Conservation (phyloP, 2,329 filamentous ascomycete species). For the Diaporthe sp. region DNA sequence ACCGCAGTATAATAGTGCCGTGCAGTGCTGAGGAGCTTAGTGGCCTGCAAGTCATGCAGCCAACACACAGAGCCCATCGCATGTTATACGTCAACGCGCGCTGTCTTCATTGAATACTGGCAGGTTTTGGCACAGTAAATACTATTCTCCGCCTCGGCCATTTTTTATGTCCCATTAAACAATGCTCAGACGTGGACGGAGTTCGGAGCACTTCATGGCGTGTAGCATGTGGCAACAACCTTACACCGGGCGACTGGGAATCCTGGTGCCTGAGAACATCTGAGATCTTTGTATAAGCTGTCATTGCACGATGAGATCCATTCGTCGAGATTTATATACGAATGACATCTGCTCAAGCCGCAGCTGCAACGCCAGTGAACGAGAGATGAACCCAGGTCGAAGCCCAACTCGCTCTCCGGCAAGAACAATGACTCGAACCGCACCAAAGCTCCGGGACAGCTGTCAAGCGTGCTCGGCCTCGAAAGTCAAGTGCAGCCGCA, state of each 20-base stretch:
- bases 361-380: background rate
- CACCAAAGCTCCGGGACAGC: conserved; percentile 51
- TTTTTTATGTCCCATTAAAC: background rate
- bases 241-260: background rate
- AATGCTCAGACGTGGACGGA: background rate
- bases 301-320: background rate
- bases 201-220: conserved; percentile 5
- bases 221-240: background rate
- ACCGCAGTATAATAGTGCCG: background rate
- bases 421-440: conserved; percentile 11
- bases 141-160: conserved; percentile 12
- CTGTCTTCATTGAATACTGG: background rate
- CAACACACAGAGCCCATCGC: background rate
- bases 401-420: background rate
- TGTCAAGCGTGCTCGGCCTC: conserved; percentile 54
- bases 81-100: background rate
- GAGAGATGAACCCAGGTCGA: background rate
- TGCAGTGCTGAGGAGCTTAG: background rate
- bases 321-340: background rate
- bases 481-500: conserved; percentile 54
- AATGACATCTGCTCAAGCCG: background rate
- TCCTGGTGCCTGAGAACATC: background rate
- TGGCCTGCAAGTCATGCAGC: background rate
- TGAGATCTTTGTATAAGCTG: background rate
- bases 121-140: background rate